phyloP scores from a whole-genome alignment of 2,329 filamentous ascomycete species.

The Balansia obtecta region DNA sequence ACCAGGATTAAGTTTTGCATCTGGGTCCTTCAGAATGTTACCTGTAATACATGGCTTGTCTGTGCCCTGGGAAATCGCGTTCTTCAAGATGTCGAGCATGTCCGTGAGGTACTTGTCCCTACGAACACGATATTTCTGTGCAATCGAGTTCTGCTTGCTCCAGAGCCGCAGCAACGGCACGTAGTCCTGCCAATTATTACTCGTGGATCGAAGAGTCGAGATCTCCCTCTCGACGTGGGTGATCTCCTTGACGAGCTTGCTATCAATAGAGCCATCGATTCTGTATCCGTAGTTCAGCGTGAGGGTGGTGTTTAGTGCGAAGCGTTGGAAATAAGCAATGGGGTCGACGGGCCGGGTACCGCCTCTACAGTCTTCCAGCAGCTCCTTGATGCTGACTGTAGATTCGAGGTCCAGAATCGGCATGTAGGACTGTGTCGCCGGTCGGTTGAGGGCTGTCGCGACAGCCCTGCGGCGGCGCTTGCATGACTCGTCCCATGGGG shows the following conservation, averaged over 20 bases:
- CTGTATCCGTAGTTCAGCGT: conserved; percentile 71
- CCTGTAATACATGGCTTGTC: conserved; percentile 30
- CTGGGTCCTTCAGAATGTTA: conserved; percentile 42
- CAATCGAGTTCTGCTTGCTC: conserved; percentile 47
- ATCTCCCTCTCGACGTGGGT: conserved; percentile 63
- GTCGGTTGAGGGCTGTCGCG: conserved; percentile 65
- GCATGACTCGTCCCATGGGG: conserved; percentile 72
- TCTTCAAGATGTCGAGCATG: conserved; percentile 45
- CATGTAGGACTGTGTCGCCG: conserved; percentile 67
- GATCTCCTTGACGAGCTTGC: conserved; percentile 59
- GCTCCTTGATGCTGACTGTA: conserved; percentile 57
- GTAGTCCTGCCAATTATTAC: conserved; percentile 78
- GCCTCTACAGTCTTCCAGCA: conserved; percentile 49
- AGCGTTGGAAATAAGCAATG: conserved; percentile 60
- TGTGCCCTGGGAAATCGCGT: conserved; percentile 25
- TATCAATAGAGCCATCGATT: conserved; percentile 57
- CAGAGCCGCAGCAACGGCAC: conserved; percentile 60
- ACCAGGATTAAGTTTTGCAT: conserved; percentile 28
- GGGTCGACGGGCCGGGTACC: conserved; percentile 57
- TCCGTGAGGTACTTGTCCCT: conserved; percentile 56
- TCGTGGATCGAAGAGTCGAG: conserved; percentile 64
- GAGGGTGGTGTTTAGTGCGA: conserved; percentile 63
- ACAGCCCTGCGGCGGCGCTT: conserved; percentile 67
- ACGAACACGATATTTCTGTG: conserved; percentile 52
- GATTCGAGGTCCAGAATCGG: conserved; percentile 72